Evolutionary conservation across 169 alveolate species (phyloP).

Genomic region (Perkinsus olseni): DNA sequence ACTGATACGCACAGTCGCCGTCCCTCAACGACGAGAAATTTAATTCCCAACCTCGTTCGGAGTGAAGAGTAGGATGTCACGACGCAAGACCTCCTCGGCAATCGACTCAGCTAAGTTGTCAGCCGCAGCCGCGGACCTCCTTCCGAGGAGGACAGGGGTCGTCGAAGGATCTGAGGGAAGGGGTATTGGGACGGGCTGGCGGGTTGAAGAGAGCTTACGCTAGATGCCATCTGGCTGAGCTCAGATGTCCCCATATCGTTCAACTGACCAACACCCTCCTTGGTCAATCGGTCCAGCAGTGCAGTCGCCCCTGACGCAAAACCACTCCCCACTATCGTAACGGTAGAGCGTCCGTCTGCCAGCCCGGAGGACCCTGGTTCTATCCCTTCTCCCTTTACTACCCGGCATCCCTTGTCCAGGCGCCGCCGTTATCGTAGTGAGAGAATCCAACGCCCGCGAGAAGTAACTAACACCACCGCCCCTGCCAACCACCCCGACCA

Average conservation of each 20-base stretch:
- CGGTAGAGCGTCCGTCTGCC: background rate
- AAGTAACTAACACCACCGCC: background rate
- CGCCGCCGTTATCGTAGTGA: background rate
- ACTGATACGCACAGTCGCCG: background rate
- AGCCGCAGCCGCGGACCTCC: background rate
- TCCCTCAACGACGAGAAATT: background rate
- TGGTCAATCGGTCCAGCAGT: background rate
- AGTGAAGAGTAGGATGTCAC: background rate
- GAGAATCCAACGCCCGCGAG: background rate
- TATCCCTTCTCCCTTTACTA: background rate
- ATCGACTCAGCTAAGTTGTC: background rate
- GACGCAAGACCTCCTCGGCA: background rate
- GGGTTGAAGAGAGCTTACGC: too few species aligned
- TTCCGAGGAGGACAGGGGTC: background rate
- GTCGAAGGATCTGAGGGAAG: background rate
- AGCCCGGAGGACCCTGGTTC: background rate
- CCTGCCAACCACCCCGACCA: background rate
- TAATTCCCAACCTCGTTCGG: background rate
- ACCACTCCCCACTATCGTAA: background rate
- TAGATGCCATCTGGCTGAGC: background rate
- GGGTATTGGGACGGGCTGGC: background rate
- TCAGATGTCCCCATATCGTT: background rate
- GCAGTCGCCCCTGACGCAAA: background rate
- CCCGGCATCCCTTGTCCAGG: background rate
- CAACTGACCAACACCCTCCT: background rate